These are phyloP conservation scores for Larix kaempferi DNA, from an alignment of 75 land plant genomes.

Conservation along the genomic window DNA sequence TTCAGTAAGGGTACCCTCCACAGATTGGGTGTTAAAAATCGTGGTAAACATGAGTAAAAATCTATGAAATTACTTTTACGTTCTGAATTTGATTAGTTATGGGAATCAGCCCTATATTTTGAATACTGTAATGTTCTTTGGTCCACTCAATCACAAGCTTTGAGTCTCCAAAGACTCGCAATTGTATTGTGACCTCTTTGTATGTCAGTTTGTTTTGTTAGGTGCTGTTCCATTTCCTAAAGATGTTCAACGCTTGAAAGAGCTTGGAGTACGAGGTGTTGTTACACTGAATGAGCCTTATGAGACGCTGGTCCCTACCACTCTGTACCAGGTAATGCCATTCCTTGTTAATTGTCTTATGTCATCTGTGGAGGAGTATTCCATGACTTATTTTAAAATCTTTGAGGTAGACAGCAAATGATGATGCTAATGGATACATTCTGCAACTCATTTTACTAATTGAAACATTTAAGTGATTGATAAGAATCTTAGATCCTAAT, in stretches of 20 bases:
- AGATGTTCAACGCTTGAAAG: slow-evolving; percentile 75
- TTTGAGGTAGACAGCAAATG: neutral
- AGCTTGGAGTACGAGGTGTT: slow-evolving; percentile 80
- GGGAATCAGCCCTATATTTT: too few relatives aligned
- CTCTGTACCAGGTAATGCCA: slow-evolving; percentile 56
- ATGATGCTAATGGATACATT: neutral
- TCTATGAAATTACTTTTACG: too few relatives aligned
- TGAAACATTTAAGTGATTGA: neutral
- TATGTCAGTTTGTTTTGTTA: slow-evolving; percentile 75
- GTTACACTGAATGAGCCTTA: slow-evolving; percentile 89
- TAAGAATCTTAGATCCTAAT: neutral
- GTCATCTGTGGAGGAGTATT: neutral
- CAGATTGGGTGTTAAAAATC: too few relatives aligned
- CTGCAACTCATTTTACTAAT: neutral
- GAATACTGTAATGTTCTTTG: too few relatives aligned
- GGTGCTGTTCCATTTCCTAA: slow-evolving; percentile 96
- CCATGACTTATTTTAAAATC: too few relatives aligned
- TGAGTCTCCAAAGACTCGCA: too few relatives aligned
- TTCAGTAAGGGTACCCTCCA: too few relatives aligned
- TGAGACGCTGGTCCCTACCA: slow-evolving; percentile 86
- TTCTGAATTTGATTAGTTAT: too few relatives aligned
- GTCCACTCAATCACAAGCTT: too few relatives aligned
- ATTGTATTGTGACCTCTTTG: neutral
- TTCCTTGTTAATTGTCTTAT: neutral
- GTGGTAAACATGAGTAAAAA: too few relatives aligned